Evolutionary conservation across 1,284 basidiomycete species (phyloP).

Genomic region (Phenoliferia sp.): DNA sequence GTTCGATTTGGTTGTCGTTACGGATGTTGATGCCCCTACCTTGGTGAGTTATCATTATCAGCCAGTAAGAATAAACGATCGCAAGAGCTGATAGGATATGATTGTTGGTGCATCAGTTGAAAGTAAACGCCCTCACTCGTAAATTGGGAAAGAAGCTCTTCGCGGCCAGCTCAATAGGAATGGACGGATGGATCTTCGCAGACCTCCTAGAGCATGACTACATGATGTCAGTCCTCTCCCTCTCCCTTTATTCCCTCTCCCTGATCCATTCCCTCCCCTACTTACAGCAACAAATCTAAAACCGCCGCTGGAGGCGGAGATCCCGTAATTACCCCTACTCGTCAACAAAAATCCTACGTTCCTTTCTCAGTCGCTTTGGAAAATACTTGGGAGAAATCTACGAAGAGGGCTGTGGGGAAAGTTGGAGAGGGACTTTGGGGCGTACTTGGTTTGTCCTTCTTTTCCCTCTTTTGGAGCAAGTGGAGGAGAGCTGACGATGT

Average conservation of each 20-base stretch:
- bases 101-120: slow-evolving; percentile 52
- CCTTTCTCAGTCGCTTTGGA: slow-evolving; percentile 55
- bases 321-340: slow-evolving; percentile 49
- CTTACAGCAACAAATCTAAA: slow-evolving; percentile 1
- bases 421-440: slow-evolving; percentile 59
- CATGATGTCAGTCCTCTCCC: slow-evolving; percentile 60
- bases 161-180: slow-evolving; percentile 80
- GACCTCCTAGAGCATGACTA: slow-evolving; percentile 83
- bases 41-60: slow-evolving; percentile 55
- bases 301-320: not conserved
- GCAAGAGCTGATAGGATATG: not conserved
- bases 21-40: slow-evolving; percentile 43
- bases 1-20: slow-evolving; percentile 43
- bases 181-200: slow-evolving; percentile 88
- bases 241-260: no score
- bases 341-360: slow-evolving; percentile 60
- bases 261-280: no score
- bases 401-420: slow-evolving; percentile 69
- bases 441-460: slow-evolving; percentile 58
- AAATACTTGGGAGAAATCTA: slow-evolving; percentile 61
- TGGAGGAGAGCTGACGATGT: not conserved
- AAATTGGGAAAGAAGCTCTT: slow-evolving; percentile 72
- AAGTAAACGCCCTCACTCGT: slow-evolving; percentile 70
- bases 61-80: no score
- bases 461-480: not conserved